phyloP scores from a whole-genome alignment of 1,284 basidiomycete genomes.

The Ganoderma resinaceum region DNA sequence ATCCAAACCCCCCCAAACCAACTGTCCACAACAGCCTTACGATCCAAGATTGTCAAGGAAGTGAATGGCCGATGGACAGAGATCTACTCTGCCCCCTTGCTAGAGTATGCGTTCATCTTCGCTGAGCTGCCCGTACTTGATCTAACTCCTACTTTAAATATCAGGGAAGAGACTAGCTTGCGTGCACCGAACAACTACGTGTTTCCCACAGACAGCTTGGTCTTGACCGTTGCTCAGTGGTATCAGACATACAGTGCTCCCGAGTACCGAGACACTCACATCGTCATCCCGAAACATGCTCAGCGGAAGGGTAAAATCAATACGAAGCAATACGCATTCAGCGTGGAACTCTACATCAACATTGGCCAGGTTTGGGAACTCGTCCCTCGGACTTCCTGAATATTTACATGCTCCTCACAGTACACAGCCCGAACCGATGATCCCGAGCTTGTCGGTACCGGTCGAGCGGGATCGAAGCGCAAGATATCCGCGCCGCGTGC shows the following conservation, averaged over 20 bases:
- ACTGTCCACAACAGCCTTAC: background rate
- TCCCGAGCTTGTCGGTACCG: background rate
- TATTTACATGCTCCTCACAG: background rate
- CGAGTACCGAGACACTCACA: background rate
- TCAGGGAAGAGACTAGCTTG: background rate
- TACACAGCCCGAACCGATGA: background rate
- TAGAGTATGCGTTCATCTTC: background rate
- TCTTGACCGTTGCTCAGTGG: background rate
- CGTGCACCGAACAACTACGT: background rate
- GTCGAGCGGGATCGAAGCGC: background rate
- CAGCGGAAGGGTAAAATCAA: background rate
- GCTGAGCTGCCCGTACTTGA: background rate
- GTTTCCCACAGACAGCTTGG: background rate
- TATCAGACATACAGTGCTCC: background rate
- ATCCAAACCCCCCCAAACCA: background rate
- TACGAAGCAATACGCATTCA: background rate
- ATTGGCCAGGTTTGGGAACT: background rate
- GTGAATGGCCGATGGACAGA: background rate
- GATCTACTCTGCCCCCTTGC: background rate
- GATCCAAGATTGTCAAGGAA: background rate
- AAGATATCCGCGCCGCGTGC: background rate
- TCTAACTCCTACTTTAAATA: accelerated
- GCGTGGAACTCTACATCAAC: background rate
- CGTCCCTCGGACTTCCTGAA: background rate
- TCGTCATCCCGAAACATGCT: background rate